These are phyloP conservation scores for Discostella stelligera DNA, from an alignment of 352 stramenopile genomes.

Conservation along the genomic window DNA sequence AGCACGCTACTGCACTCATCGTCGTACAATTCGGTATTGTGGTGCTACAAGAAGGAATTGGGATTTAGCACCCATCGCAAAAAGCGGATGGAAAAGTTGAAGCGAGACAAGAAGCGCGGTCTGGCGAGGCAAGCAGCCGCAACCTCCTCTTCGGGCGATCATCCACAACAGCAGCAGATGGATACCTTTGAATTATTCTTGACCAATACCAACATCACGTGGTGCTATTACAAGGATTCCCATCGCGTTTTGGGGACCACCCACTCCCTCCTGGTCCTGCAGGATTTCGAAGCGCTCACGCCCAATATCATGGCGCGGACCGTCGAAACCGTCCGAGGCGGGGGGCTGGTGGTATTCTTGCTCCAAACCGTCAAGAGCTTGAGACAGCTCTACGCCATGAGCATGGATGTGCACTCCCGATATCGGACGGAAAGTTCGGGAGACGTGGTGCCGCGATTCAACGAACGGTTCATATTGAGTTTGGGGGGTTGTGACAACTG, in stretches of 20 bases:
- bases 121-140: constrained; percentile 54
- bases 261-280: constrained; percentile 97
- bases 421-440: constrained; percentile 83
- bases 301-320: constrained; percentile 98
- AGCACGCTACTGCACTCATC: background rate
- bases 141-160: background rate
- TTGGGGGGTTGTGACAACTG: constrained; percentile 92
- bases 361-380: constrained; percentile 97
- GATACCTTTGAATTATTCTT: constrained; percentile 98
- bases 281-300: constrained; percentile 99
- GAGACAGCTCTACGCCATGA: constrained; percentile 99
- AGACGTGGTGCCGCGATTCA: constrained; percentile 97
- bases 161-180: constrained; percentile 15
- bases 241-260: constrained; percentile 97
- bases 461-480: constrained; percentile 99
- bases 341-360: constrained; percentile 96
- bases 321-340: constrained; percentile 98
- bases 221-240: constrained; percentile 99
- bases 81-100: constrained; percentile 86
- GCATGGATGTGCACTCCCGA: constrained; percentile 90
- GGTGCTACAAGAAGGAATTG: constrained; percentile 99
- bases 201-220: constrained; percentile 96
- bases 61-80: constrained; percentile 96
- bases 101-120: constrained; percentile 69
- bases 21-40: constrained; percentile 86